Evolutionary conservation across 139 green algal species (phyloP).

Genomic region (Coelastrella sp.): DNA sequence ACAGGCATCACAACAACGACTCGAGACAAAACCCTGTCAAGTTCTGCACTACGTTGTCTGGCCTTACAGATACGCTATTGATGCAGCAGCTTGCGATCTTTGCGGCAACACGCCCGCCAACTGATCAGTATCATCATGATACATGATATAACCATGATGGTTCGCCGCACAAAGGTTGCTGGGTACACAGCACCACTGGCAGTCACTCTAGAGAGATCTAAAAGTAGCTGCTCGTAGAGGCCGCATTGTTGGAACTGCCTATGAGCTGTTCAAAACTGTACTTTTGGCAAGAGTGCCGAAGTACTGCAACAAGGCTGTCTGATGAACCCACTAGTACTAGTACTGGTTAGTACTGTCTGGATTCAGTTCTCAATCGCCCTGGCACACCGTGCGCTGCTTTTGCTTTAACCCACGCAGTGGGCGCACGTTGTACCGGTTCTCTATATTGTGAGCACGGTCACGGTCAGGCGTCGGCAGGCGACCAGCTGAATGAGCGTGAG

Average conservation of each 20-base stretch:
- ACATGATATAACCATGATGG: no score
- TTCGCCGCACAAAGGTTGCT: neutral
- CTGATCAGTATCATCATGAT: neutral
- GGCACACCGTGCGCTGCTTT: neutral
- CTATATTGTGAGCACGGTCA: neutral
- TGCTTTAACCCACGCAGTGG: neutral
- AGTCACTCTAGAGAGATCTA: no score
- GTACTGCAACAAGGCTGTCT: neutral
- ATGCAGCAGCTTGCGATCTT: neutral
- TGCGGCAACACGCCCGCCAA: neutral
- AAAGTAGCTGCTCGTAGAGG: neutral
- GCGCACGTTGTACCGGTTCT: neutral
- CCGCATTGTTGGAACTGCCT: neutral
- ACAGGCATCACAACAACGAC: neutral
- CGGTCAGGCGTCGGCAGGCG: neutral
- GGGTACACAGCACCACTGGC: no score
- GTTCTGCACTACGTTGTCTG: neutral
- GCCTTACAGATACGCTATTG: neutral
- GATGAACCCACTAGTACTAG: neutral
- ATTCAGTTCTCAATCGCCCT: neutral
- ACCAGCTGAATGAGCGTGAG: neutral
- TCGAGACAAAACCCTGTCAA: neutral
- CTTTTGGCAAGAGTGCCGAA: neutral
- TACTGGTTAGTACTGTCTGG: no score
- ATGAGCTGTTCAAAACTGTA: neutral